Percentiles rank a stretch among this genome's conserved stretches.
phyloP scores from a whole-genome alignment of 208 protist genomes.

The Leptomonas seymouri region DNA sequence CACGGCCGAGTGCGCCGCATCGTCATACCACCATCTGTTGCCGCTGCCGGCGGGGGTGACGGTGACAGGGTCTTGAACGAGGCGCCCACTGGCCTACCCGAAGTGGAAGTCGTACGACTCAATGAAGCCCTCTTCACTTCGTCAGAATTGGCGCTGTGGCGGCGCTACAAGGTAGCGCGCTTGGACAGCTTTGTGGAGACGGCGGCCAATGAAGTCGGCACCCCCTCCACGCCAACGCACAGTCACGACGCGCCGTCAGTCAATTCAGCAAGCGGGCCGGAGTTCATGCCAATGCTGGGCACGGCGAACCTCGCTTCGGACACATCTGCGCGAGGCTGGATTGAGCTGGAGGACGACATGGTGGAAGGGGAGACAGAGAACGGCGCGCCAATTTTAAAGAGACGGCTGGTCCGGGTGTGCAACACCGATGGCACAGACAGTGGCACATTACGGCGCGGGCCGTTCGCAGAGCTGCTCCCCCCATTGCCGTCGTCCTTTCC shows the following conservation, averaged over 20 bases:
- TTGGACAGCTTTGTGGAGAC: conserved; percentile 25
- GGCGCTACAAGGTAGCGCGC: conserved; percentile 23
- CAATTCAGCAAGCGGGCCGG: conserved; percentile 22
- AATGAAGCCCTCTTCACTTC: conserved; percentile 38
- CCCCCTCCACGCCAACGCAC: conserved; percentile 16
- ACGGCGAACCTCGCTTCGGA: background rate
- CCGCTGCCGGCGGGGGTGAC: background rate
- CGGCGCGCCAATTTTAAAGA: background rate
- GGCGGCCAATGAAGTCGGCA: background rate
- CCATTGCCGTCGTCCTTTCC: background rate
- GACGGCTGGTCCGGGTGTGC: conserved; percentile 11
- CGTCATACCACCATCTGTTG: background rate
- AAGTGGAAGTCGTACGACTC: conserved; percentile 38
- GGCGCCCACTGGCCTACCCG: background rate
- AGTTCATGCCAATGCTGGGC: conserved; percentile 21
- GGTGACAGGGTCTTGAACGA: background rate
- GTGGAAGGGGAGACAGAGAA: background rate
- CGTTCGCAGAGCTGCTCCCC: background rate
- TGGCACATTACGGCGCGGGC: background rate
- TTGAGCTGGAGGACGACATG: background rate
- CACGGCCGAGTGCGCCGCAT: conserved; percentile 7
- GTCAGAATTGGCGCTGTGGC: conserved; percentile 36
- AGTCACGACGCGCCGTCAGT: conserved; percentile 22
- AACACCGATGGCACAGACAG: background rate
- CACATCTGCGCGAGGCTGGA: background rate